Percentiles rank a stretch among this genome's conserved stretches.
These are phyloP conservation scores for Termitomyces sp. DNA, from an alignment of 768 basidiomycete species.

Conservation along the genomic window DNA sequence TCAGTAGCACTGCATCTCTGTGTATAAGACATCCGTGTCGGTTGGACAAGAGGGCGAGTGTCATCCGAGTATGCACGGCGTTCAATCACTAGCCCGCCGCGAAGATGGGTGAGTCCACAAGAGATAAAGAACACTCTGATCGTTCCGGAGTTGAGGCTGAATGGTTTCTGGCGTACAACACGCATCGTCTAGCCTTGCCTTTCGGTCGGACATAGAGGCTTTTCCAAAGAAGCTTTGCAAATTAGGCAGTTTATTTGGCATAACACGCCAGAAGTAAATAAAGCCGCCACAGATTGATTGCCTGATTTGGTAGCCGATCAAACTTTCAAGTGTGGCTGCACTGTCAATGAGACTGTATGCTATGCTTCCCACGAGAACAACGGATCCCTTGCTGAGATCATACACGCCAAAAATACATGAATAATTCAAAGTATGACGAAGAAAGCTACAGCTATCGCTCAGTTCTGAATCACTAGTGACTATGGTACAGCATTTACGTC, in stretches of 20 bases:
- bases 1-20: conserved; percentile 6
- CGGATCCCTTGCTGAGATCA: background rate
- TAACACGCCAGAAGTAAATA: background rate
- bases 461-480: background rate
- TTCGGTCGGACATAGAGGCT: background rate
- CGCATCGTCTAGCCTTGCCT: background rate
- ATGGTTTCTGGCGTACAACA: background rate
- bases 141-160: background rate
- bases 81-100: background rate
- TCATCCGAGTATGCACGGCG: background rate
- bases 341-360: background rate
- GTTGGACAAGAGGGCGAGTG: background rate
- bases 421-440: background rate
- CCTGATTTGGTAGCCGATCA: background rate
- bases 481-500: background rate
- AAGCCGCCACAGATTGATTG: background rate
- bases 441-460: background rate
- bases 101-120: background rate
- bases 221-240: background rate
- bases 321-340: conserved; percentile 3
- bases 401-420: background rate
- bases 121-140: background rate
- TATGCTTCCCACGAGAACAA: background rate
- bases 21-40: background rate
- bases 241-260: conserved; percentile 3